phyloP scores from a whole-genome alignment of 2,329 filamentous ascomycete genomes.

The Xylaria sp. region DNA sequence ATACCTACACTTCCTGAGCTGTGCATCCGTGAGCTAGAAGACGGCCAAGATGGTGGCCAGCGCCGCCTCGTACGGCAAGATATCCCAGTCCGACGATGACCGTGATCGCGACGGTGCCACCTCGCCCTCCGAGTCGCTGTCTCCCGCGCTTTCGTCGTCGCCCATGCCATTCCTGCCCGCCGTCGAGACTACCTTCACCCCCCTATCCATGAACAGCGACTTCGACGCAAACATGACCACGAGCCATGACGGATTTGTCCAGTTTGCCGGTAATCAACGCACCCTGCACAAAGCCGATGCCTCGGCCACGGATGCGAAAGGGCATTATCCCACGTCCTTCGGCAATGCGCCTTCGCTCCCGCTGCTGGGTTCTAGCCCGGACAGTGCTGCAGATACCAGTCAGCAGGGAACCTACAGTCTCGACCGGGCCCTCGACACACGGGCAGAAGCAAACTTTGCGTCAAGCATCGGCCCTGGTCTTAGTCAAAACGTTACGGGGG shows the following conservation, averaged over 20 bases:
- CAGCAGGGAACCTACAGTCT: constrained; percentile 21
- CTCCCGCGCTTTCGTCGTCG: constrained; percentile 48
- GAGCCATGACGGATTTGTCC: constrained; percentile 17
- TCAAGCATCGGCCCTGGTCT: constrained; percentile 27
- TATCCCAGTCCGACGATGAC: constrained; percentile 45
- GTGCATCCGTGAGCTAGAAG: constrained; percentile 8
- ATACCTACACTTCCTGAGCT: background rate
- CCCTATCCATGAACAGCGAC: constrained; percentile 50
- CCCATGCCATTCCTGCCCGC: constrained; percentile 48
- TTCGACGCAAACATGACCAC: constrained; percentile 22
- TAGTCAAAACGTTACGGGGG: constrained; percentile 33
- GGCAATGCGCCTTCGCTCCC: constrained; percentile 42
- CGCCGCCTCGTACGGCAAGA: constrained; percentile 43
- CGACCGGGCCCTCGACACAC: constrained; percentile 18
- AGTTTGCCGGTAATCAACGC: constrained; percentile 21
- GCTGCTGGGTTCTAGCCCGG: constrained; percentile 38
- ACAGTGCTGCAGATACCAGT: constrained; percentile 27
- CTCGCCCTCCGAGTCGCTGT: constrained; percentile 44
- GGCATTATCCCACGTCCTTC: constrained; percentile 49
- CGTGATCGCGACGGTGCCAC: constrained; percentile 43
- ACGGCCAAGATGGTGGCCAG: constrained; percentile 41
- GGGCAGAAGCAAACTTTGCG: constrained; percentile 34
- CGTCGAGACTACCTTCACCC: constrained; percentile 47
- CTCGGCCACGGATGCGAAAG: constrained; percentile 43
- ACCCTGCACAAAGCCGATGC: constrained; percentile 39